Evolutionary conservation across 2,329 filamentous ascomycete genomes (phyloP).

Genomic region (Atkinsonella hypoxylon): DNA sequence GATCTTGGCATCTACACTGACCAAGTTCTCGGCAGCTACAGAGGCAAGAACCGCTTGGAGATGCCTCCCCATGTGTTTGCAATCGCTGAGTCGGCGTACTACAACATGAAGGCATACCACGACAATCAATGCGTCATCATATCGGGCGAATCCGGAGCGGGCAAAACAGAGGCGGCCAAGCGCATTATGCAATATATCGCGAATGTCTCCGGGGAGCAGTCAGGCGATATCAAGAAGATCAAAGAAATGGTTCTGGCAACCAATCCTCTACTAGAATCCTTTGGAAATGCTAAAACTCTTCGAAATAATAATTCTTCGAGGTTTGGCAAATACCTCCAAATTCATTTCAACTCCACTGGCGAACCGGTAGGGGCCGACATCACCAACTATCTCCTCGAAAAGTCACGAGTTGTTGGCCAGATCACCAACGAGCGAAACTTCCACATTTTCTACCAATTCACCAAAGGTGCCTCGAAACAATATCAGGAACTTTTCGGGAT

Average conservation of each 20-base stretch:
- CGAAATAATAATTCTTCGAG: conserved; percentile 98
- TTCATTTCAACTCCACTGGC: conserved; percentile 85
- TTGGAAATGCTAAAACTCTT: conserved; percentile 95
- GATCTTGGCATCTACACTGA: conserved; percentile 98
- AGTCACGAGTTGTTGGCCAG: conserved; percentile 88
- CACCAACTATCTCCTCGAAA: conserved; percentile 95
- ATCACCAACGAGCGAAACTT: conserved; percentile 95
- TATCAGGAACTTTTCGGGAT: conserved; percentile 84
- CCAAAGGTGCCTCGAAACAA: conserved; percentile 79
- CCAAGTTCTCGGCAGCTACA: conserved; percentile 82
- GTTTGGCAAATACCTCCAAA: conserved; percentile 96
- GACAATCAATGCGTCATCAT: conserved; percentile 99
- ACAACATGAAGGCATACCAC: conserved; percentile 99
- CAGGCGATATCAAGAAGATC: conserved; percentile 85
- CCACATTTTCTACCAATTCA: conserved; percentile 99
- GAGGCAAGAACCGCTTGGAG: conserved; percentile 93
- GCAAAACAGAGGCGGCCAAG: conserved; percentile 97
- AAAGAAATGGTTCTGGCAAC: conserved; percentile 99
- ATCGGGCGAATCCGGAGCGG: conserved; percentile 93
- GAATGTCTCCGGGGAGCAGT: conserved; percentile 77
- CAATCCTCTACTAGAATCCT: conserved; percentile 92
- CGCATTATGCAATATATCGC: conserved; percentile 99
- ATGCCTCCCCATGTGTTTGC: conserved; percentile 94
- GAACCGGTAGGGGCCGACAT: conserved; percentile 95
- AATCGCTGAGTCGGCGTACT: conserved; percentile 91